Conservation (phyloP, 164 flowering plant genomes). For the Santalum album region DNA sequence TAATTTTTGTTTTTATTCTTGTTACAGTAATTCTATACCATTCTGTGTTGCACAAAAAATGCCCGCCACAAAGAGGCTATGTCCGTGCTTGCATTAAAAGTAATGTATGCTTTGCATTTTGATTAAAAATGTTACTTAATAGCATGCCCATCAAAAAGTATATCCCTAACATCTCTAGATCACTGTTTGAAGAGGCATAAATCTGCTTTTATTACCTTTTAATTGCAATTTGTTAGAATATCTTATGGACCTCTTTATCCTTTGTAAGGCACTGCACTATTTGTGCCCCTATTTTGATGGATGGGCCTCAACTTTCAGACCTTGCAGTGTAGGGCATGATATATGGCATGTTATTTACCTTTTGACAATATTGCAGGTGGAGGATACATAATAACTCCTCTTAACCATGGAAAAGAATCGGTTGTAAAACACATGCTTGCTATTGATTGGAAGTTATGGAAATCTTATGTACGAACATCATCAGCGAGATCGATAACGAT, state of each 20-base stretch:
- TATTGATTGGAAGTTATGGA: slow-evolving; percentile 60
- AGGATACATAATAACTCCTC: slow-evolving; percentile 78
- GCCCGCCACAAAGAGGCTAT: slow-evolving; percentile 53
- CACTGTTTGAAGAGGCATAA: too few relatives aligned
- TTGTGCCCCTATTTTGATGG: too few relatives aligned
- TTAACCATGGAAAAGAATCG: slow-evolving; percentile 57
- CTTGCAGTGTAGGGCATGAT: too few relatives aligned
- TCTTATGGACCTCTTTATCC: too few relatives aligned
- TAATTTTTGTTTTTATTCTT: slow-evolving; percentile 7
- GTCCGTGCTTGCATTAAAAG: slow-evolving; percentile 96
- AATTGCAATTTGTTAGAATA: too few relatives aligned
- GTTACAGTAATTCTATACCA: slow-evolving; percentile 79
- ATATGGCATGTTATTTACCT: too few relatives aligned
- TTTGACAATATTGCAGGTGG: slow-evolving; percentile 50
- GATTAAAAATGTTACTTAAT: background rate
- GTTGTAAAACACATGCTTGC: slow-evolving; percentile 95
- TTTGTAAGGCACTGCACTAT: too few relatives aligned
- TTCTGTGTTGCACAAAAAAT: slow-evolving; percentile 69
- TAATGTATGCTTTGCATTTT: slow-evolving; percentile 54
- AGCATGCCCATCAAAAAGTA: too few relatives aligned
- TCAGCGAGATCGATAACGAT: slow-evolving; percentile 59
- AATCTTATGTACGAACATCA: slow-evolving; percentile 22
- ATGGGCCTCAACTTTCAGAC: too few relatives aligned
- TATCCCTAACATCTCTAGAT: too few relatives aligned
- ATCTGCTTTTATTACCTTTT: too few relatives aligned